phyloP scores from a whole-genome alignment of 1,284 basidiomycete species.

The Ganoderma leucocontextum region DNA sequence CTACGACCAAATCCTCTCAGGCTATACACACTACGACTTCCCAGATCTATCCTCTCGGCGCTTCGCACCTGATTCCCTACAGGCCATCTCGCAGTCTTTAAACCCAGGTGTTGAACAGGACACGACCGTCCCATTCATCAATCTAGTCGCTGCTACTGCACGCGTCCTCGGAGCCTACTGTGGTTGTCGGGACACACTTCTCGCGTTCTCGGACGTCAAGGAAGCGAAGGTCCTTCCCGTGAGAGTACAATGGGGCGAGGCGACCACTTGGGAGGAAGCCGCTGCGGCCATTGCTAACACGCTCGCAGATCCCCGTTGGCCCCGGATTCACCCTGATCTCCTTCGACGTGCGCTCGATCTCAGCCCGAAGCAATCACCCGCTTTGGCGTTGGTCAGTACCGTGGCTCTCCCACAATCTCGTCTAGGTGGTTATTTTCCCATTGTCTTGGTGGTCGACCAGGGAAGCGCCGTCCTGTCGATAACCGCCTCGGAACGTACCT shows the following conservation, averaged over 20 bases:
- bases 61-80: constrained; percentile 30
- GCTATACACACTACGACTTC: constrained; percentile 34
- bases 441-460: constrained; percentile 24
- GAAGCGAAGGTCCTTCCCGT: constrained; percentile 39
- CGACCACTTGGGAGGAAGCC: constrained; percentile 44
- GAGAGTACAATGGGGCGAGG: constrained; percentile 48
- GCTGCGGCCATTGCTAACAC: constrained; percentile 33
- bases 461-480: constrained; percentile 27
- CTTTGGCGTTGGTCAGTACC: constrained; percentile 25
- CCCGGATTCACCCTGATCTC: constrained; percentile 19
- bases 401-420: constrained; percentile 7
- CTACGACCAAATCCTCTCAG: constrained; percentile 29
- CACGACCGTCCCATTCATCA: constrained; percentile 22
- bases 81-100: constrained; percentile 26
- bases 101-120: constrained; percentile 4
- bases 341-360: constrained; percentile 31
- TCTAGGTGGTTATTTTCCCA: constrained; percentile 17
- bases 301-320: constrained; percentile 30
- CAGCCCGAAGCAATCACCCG: constrained; percentile 32
- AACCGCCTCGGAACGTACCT: constrained; percentile 35
- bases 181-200: constrained; percentile 47
- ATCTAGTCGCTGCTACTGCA: constrained; percentile 44
- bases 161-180: constrained; percentile 51
- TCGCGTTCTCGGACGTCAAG: constrained; percentile 42
- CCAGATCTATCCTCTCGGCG: constrained; percentile 35